Conservation (phyloP, 805 yeast species). For the Yarrowia bubula region DNA sequence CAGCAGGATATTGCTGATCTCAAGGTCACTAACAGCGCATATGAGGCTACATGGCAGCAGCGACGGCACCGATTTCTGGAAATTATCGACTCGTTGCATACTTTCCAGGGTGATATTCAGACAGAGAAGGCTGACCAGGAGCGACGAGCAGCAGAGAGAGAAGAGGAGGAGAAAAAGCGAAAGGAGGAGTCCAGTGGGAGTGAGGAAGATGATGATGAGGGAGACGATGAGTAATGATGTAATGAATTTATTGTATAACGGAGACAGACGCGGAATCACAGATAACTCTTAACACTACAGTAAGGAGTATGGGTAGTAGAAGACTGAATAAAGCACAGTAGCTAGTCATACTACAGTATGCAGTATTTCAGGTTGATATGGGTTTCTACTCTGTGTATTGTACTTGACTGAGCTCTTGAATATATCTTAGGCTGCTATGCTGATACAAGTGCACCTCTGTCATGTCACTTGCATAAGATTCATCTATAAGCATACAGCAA, state of each 20-base stretch:
- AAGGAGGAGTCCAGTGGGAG: neutral
- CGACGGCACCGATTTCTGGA: conserved; percentile 15
- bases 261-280: too few species aligned
- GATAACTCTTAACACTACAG: too few species aligned
- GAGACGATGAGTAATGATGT: neutral
- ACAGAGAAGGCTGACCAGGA: conserved; percentile 25
- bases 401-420: too few species aligned
- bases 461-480: too few species aligned
- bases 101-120: conserved; percentile 25
- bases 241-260: neutral
- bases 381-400: too few species aligned
- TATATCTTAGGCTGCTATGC: too few species aligned
- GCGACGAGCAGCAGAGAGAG: conserved; percentile 23
- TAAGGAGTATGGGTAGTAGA: too few species aligned
- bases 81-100: conserved; percentile 20
- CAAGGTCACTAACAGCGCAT: conserved; percentile 12
- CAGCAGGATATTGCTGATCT: conserved; percentile 16
- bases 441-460: too few species aligned
- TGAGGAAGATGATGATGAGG: neutral
- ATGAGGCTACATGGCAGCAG: conserved; percentile 26
- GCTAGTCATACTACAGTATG: too few species aligned
- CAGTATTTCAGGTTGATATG: too few species aligned
- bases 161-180: conserved; percentile 22
- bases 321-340: too few species aligned
- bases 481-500: too few species aligned